Evolutionary conservation across 371 early-diverging fungal species (phyloP), one percentile per base, ranked within the genome.

Genomic region (Conidiobolus incongruus): DNA sequence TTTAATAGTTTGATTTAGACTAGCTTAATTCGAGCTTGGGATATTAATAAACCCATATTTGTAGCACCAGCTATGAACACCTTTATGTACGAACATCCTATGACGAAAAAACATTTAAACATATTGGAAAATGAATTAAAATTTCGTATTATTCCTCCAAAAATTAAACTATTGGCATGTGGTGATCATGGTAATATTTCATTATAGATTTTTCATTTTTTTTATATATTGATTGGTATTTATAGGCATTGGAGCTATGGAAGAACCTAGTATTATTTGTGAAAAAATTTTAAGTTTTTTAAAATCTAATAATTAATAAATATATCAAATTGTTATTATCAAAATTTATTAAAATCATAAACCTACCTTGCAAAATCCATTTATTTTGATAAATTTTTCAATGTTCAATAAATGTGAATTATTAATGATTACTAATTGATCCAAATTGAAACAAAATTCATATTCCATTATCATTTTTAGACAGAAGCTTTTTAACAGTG

Each of bases 41-140:
- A 89, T 50, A 55, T 60, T 28, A 44, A 30, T 0, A 68, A 70
- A 43, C 70, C 82, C 35, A 4, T 2, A 16, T 28, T 90, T 15
- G 69, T 80, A 4, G 81, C 81, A 44, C 97, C 97, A 4, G 95
- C 95, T 4, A 96, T 94, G 95, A 96, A 96, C 52, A 91, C 93
- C 8, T 67, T 74, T 59, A 94, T 96, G 95, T 96, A 86, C 83
- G 62, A 74, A 22, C 90, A 96, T 58, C 93, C 87, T 15, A 68
- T 88, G 19, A 96, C 97, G 0, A 52, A 51, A 5, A 58, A 51
- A 24, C 93, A 93, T 53, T 50, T 91, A 22, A 46, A 51, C 0
- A 48, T 62, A 1, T 48, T 87, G 16, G 51, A 50, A 30, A 51
- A 56, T 11, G 47, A 59, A 6, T 61, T 85, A 19, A 54, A 62